Evolutionary conservation across 331 rosid genomes (phyloP), one percentile per base, ranked within the genome.

Genomic region (Phaseolus coccineus): DNA sequence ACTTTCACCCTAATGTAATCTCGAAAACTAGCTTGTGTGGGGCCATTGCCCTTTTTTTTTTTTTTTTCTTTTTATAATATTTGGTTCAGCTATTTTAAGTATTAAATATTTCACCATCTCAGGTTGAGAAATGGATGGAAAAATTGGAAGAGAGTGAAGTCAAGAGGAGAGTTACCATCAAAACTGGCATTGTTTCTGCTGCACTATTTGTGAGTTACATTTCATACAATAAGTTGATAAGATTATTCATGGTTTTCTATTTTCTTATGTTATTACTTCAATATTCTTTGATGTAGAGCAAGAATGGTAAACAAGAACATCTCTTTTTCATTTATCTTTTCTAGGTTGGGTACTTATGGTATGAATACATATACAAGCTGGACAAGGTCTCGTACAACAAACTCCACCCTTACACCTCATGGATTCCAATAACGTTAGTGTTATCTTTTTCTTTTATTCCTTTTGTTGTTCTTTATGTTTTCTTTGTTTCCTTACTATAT

Each of bases 41-140:
- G 59, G 77, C 14, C 66, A 58, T 77, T 5, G 39, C 22, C 0
- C 22, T 19, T 19, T 19, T 19, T n/a, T n/a, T 35, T 35, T 79
- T 59, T 78, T 74, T 19, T 55, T 14, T 4, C n/a, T n/a, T 72
- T 62, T 37, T 31, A 56, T 68, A 71, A 53, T 50, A 35, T 68
- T 53, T 69, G 1, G 40, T 46, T 22, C 37, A 68, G 44, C 64
- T 67, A 40, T 78, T 83, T 61, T 50, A 39, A 27, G 37, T 62
- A 72, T 61, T 44, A 69, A 77, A 35, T 40, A 77, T 27, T 69
- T 24, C 71, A 51, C 74, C 39, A 15, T 89, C 63, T 39, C 86
- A 96, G 98, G 95, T 93, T 80, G 99, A 96, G 87, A 96, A 89
- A 88, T 96, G 89, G 97, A 89, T 96, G 97, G 98, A 96, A 72